Percentiles rank a stretch among this genome's conserved stretches.
Conservation (phyloP, 768 basidiomycete species). For the Cyathus striatus region DNA sequence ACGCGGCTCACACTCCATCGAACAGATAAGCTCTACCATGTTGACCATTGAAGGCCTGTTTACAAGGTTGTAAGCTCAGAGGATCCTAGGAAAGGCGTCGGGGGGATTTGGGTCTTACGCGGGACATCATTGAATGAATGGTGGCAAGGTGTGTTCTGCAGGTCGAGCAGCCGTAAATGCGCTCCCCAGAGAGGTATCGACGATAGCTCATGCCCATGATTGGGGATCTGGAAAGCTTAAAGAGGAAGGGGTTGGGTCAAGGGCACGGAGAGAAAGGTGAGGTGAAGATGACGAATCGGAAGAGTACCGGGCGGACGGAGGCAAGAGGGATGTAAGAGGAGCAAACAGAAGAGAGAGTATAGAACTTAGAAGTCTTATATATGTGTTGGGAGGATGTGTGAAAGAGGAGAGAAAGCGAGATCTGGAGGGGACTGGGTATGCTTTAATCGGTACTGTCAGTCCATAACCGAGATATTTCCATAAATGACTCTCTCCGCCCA, state of each 20-base stretch:
- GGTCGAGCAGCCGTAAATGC: constrained; percentile 82
- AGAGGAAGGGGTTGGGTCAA: neutral
- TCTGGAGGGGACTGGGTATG: constrained; percentile 14
- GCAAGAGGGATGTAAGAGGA: neutral
- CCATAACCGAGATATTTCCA: constrained; percentile 17
- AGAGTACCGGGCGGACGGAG: too few relatives aligned
- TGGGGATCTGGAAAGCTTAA: constrained; percentile 14
- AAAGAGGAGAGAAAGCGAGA: constrained; percentile 15
- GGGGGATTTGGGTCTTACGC: constrained; percentile 43
- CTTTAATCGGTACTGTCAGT: too few relatives aligned
- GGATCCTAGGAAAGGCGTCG: too few relatives aligned
- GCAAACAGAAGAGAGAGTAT: neutral
- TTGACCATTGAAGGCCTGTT: constrained; percentile 93
- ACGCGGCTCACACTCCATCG: constrained; percentile 74
- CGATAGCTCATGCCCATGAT: constrained; percentile 88
- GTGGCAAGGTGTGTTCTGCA: constrained; percentile 92
- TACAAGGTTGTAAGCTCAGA: constrained; percentile 1
- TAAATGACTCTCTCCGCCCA: constrained; percentile 14
- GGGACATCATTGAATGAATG: constrained; percentile 85
- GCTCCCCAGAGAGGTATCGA: constrained; percentile 77
- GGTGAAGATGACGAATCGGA: constrained; percentile 16
- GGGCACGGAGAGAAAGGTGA: constrained; percentile 8
- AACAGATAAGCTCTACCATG: constrained; percentile 95
- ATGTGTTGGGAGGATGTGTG: constrained; percentile 18
- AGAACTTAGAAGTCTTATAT: constrained; percentile 16